Base-by-base conservation (phyloP, 1,284 basidiomycete species). In the Irpex sp. region DNA sequence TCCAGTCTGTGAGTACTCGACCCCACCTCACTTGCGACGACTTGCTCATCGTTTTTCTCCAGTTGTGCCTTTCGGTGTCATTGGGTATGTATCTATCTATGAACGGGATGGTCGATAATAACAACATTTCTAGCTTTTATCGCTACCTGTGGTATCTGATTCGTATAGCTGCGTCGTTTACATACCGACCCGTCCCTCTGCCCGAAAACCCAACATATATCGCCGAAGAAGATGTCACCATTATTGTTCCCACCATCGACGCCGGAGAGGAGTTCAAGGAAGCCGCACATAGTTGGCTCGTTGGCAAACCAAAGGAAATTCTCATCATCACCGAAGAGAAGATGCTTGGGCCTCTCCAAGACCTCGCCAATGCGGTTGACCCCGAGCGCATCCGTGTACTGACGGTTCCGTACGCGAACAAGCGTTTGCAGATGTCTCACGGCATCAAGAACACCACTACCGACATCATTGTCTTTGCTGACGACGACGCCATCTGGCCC, bases 401-500 rank as follows among this genome's bases (percentile, higher is more conserved):
- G 61, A 96, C 94, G 15, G 94, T 96, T 4, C 93, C 93, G 1
- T 95, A 90, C 70, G 94, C 94, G 65, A 96, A 96, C 81, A 96
- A 96, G 76, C 89, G 94, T 11, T 79, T 96, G 34, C 94, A 97
- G 77, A 96, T 97, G 94, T 83, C 86, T 65, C 92, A 96, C 71
- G 94, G 94, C 13, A 95, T 96, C 75, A 89, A 89, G 74, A 89
- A 94, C 75, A 89, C 89, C 31, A 90, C 88, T 0, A 96, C 94
- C 1, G 94, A 96, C 73, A 96, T 97, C 76, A 94, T 96, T 74
- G 89, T 96, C n/a, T 96, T 96, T 70, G 93, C 94, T 3, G 94
- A 96, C 73, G 94, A 97, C 73, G 94, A 96, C 75, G 93, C 94
- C 57, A 94, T 97, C 72, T 97, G 94, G 94, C 94, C 94, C 0